A percentile compares a stretch with the other conserved stretches of the same genome.
phyloP scores from a whole-genome alignment of 2,329 filamentous ascomycete species.

The Xylariaceae sp. region DNA sequence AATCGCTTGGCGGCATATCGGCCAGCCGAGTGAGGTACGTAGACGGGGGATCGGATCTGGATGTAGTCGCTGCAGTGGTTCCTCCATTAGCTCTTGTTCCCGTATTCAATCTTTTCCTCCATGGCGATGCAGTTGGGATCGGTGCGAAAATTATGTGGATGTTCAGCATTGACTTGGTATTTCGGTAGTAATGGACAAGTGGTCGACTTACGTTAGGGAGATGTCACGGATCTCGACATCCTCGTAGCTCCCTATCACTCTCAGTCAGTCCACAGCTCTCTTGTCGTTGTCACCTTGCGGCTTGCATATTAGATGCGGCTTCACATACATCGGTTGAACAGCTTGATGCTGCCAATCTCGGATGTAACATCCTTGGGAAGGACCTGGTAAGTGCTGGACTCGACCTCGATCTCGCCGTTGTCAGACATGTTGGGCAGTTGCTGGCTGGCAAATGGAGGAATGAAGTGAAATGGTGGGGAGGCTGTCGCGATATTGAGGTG shows the following conservation, averaged over 20 bases:
- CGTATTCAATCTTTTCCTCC: conserved; percentile 18
- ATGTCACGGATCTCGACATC: conserved; percentile 99
- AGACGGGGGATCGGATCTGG: conserved; percentile 98
- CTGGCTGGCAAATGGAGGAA: conserved; percentile 28
- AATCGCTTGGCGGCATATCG: conserved; percentile 99
- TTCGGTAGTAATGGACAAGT: conserved; percentile 37
- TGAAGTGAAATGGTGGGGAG: conserved; percentile 41
- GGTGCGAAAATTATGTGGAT: conserved; percentile 15
- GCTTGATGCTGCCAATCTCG: conserved; percentile 80
- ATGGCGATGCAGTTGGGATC: conserved; percentile 24
- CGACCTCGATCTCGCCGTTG: conserved; percentile 80
- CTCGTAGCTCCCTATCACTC: conserved; percentile 71
- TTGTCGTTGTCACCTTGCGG: conserved; percentile 5
- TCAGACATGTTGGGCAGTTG: conserved; percentile 72
- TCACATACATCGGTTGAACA: conserved; percentile 68
- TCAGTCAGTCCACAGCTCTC: conserved; percentile 20
- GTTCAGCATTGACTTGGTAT: conserved; percentile 24
- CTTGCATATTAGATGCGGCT: conserved; percentile 34
- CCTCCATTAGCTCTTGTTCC: conserved; percentile 44
- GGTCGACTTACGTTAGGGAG: conserved; percentile 89
- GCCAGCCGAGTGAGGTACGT: conserved; percentile 98
- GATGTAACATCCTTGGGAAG: conserved; percentile 80
- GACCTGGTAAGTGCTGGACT: conserved; percentile 67
- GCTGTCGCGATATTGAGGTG: conserved; percentile 41
- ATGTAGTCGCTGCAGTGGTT: conserved; percentile 85